A percentile compares a stretch with the other conserved stretches of the same genome.
These are phyloP conservation scores for Peronospora belbahrii DNA, from an alignment of 352 stramenopile genomes.

Conservation along the genomic window DNA sequence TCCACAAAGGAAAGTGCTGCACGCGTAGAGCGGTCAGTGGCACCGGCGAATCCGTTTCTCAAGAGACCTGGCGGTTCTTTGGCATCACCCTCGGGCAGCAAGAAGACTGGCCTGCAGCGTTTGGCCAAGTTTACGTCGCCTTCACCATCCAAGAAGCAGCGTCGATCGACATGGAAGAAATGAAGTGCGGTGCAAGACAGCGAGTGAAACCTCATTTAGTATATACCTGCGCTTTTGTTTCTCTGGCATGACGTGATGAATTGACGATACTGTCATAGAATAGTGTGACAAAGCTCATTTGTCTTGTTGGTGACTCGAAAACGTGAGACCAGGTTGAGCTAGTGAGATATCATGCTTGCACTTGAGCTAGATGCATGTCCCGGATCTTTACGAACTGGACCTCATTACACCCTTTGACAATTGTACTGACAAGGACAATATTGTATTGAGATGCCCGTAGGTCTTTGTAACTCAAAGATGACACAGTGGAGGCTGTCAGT, in stretches of 20 bases:
- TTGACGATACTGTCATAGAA: too few relatives aligned
- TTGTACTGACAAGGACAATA: conserved; percentile 45
- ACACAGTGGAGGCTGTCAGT: not conserved
- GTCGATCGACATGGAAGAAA: conserved; percentile 31
- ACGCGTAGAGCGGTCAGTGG: conserved; percentile 36
- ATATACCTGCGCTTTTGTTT: too few relatives aligned
- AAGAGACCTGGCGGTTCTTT: conserved; percentile 36
- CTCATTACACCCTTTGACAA: conserved; percentile 46
- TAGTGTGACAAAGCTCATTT: too few relatives aligned
- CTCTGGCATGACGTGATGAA: not conserved
- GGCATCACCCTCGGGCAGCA: conserved; percentile 15
- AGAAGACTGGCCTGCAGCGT: conserved; percentile 47
- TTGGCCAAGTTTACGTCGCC: conserved; percentile 59
- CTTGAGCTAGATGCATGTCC: conserved; percentile 28
- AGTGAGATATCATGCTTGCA: too few relatives aligned
- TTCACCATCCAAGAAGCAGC: conserved; percentile 34
- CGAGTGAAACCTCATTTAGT: too few relatives aligned
- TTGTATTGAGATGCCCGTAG: conserved; percentile 31
- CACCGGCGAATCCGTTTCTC: conserved; percentile 62
- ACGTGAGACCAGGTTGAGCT: too few relatives aligned
- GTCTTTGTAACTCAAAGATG: conserved; percentile 21
- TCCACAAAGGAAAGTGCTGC: conserved; percentile 5
- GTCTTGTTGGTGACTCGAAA: too few relatives aligned
- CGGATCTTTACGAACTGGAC: conserved; percentile 27
- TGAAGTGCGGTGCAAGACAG: not conserved